Percentiles rank a stretch among this genome's conserved stretches.
Conservation (phyloP, 495 filamentous ascomycete genomes). For the Pseudoneurospora amorphoporcata region DNA sequence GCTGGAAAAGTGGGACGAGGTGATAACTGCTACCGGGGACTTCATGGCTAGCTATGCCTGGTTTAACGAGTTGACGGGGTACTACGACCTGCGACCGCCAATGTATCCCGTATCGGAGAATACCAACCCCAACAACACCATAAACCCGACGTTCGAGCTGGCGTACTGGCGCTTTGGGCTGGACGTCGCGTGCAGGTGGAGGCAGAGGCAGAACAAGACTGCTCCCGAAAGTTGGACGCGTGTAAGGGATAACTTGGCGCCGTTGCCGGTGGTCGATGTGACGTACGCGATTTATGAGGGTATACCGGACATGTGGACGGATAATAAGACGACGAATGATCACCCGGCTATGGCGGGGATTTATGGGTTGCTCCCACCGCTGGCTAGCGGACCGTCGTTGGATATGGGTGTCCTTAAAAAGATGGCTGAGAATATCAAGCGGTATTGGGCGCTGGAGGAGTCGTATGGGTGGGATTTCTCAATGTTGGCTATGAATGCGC, state of each 20-base stretch:
- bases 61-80: constrained; percentile 31
- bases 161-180: constrained; percentile 45
- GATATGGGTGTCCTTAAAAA: constrained; percentile 30
- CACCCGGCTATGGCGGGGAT: constrained; percentile 42
- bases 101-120: constrained; percentile 45
- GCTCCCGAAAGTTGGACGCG: constrained; percentile 28
- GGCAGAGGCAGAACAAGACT: constrained; percentile 23
- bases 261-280: constrained; percentile 32
- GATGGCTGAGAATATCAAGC: constrained; percentile 33
- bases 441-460: constrained; percentile 37
- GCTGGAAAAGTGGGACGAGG: constrained; percentile 34
- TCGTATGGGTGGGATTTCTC: constrained; percentile 46
- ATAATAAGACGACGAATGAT: constrained; percentile 32
- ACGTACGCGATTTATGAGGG: constrained; percentile 42
- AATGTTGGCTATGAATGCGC: constrained; percentile 44
- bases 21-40: constrained; percentile 35
- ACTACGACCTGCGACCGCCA: constrained; percentile 42
- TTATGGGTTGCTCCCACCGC: constrained; percentile 40
- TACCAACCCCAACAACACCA: constrained; percentile 38
- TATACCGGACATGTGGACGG: constrained; percentile 39
- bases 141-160: constrained; percentile 43
- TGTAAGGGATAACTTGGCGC: constrained; percentile 36
- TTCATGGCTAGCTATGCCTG: constrained; percentile 43
- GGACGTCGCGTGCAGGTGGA: constrained; percentile 31
- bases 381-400: constrained; percentile 24